Conservation (phyloP, 495 filamentous ascomycete species). For the Trichoderma erinaceum region DNA sequence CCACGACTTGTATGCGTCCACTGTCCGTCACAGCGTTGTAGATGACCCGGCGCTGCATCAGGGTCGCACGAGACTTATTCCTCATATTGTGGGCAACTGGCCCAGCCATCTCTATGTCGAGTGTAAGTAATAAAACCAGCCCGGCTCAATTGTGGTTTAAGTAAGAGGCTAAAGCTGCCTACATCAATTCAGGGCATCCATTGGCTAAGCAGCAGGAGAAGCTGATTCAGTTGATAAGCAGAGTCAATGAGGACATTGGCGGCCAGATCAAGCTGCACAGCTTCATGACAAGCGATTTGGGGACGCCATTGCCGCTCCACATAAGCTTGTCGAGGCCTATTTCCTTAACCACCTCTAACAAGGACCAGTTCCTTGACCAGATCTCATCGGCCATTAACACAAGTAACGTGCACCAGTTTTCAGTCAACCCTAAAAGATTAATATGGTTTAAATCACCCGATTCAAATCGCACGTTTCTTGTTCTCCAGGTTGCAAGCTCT, state of each 20-base stretch:
- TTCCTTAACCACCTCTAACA: constrained; percentile 57
- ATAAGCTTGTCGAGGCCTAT: constrained; percentile 80
- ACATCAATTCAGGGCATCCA: constrained; percentile 61
- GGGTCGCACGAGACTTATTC: constrained; percentile 71
- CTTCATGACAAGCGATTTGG: constrained; percentile 69
- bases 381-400: constrained; percentile 29
- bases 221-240: constrained; percentile 48
- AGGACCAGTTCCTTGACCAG: constrained; percentile 52
- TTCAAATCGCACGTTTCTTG: constrained; percentile 78
- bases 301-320: constrained; percentile 74
- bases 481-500: constrained; percentile 48
- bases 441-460: constrained; percentile 49
- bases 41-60: constrained; percentile 84
- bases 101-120: constrained; percentile 89
- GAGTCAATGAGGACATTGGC: constrained; percentile 25
- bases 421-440: constrained; percentile 24
- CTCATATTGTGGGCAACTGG: constrained; percentile 88
- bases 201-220: constrained; percentile 46
- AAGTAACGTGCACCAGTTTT: constrained; percentile 32
- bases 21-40: constrained; percentile 60
- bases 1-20: constrained; percentile 83
- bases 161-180: not conserved
- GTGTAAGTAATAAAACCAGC: constrained; percentile 53
- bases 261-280: constrained; percentile 40
- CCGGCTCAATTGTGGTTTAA: not conserved